Conservation (phyloP, 179 eudicot genomes). For the Carnegiea gigantea region DNA sequence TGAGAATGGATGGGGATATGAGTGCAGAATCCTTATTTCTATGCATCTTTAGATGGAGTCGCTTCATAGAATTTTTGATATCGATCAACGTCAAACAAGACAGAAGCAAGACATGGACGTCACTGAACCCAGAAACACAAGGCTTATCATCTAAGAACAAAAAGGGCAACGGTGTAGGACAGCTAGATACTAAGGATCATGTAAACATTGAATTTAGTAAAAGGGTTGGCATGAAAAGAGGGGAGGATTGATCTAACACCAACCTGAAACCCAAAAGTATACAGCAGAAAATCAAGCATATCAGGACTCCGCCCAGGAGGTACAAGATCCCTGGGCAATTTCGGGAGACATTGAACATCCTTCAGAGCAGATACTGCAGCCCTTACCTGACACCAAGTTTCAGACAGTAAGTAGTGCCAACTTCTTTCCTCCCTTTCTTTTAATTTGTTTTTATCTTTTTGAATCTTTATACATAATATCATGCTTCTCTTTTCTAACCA, state of each 20-base stretch:
- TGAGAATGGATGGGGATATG: neutral
- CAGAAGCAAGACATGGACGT: neutral
- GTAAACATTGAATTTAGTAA: neutral
- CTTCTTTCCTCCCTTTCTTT: neutral
- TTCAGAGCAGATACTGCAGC: constrained; percentile 84
- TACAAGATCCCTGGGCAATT: constrained; percentile 66
- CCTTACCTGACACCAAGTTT: constrained; percentile 58
- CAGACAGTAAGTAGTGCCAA: constrained; percentile 1
- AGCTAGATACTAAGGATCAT: neutral
- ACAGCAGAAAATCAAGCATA: constrained; percentile 86
- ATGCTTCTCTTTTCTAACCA: constrained; percentile 4
- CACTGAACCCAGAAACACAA: neutral
- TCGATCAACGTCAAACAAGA: too few relatives aligned
- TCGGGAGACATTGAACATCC: constrained; percentile 61
- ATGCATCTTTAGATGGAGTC: neutral
- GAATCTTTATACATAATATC: neutral
- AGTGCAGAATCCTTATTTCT: neutral
- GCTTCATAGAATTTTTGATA: neutral
- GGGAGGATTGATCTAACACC: constrained; percentile 16
- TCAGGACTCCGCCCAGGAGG: constrained; percentile 73
- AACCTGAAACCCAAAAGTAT: constrained; percentile 97
- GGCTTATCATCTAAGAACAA: neutral
- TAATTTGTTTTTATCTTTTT: neutral
- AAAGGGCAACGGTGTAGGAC: neutral
- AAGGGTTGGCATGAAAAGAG: neutral